Evolutionary conservation across 441 rosid species (phyloP), one percentile per base, ranked within the genome.

Genomic region (Hura crepitans): DNA sequence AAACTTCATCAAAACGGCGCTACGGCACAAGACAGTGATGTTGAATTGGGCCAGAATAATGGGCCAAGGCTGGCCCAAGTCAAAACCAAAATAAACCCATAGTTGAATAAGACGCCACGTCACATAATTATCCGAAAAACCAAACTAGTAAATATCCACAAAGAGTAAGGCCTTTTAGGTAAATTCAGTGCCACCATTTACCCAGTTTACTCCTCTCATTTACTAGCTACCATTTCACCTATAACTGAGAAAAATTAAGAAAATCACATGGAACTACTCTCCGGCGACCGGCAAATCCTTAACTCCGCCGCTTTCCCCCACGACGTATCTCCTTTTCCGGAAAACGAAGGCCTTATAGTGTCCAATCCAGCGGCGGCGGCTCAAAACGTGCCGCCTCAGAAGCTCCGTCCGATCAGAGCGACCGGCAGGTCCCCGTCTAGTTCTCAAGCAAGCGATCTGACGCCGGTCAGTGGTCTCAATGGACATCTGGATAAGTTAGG

Each of bases 331-430:
- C 85, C 88, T 12, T 90, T 90, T 23, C 80, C 82, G 18, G 70
- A 66, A 9, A 20, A 65, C 62, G 68, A 70, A 20, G 53, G 27
- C 72, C 35, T 61, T 60, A 42, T 61, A 15, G 45, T 66, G 12
- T 47, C 69, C n/a, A 39, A 14, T 66, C 35, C 71, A 37, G 43
- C 62, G 22, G 58, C 74, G 1, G 59, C 9, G 10, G 17, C 62
- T 42, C 55, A 58, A 22, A 75, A 63, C 63, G 72, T 70, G 12
- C 90, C 87, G 70, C 87, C 85, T 42, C 91, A 80, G 85, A 89
- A 91, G 82, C 86, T 88, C 33, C 87, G 84, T 60, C 94, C 97
- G 1, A 85, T 91, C 35, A 81, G 94, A 72, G 81, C 74, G 71
- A 75, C 43, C 61, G 80, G 55, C 42, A 79, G 87, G 79, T 75